Evolutionary conservation across 2,329 filamentous ascomycete genomes (phyloP).

Genomic region (Hymenoscyphus albidus): DNA sequence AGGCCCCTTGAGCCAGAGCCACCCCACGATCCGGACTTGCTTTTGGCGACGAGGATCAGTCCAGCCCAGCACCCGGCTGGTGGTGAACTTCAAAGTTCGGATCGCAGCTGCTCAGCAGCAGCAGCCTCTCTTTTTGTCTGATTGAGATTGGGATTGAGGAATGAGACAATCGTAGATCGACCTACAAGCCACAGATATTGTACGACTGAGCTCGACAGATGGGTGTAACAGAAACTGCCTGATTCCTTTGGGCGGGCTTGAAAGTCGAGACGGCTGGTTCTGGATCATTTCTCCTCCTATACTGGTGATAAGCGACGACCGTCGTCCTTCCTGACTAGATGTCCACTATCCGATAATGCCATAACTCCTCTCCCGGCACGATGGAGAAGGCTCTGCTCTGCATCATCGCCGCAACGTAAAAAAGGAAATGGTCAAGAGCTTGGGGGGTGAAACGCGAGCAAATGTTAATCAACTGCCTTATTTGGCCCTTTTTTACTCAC

Average conservation of each 20-base stretch:
- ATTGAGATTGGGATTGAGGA: neutral
- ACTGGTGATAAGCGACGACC: neutral
- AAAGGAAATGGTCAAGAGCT: constrained; percentile 14
- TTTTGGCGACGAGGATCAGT: neutral
- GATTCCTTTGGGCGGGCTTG: neutral
- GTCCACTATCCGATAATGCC: neutral
- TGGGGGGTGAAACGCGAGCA: constrained; percentile 19
- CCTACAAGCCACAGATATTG: neutral
- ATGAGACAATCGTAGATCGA: constrained; percentile 2
- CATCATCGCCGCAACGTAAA: constrained; percentile 1
- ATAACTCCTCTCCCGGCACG: neutral
- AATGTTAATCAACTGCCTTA: constrained; percentile 19
- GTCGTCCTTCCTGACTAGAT: neutral
- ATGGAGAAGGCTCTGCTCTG: neutral
- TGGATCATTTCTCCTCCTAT: neutral
- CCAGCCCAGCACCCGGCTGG: neutral
- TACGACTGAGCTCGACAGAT: neutral
- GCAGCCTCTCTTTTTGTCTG: neutral
- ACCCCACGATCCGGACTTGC: constrained; percentile 1
- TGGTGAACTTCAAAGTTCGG: neutral
- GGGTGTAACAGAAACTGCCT: neutral
- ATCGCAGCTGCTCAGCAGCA: neutral
- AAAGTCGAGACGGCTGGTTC: neutral
- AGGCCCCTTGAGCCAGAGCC: neutral
- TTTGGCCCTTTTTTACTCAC: constrained; percentile 9